Base-by-base conservation (phyloP, 345 rosid species). In the Ceriops tagal region DNA sequence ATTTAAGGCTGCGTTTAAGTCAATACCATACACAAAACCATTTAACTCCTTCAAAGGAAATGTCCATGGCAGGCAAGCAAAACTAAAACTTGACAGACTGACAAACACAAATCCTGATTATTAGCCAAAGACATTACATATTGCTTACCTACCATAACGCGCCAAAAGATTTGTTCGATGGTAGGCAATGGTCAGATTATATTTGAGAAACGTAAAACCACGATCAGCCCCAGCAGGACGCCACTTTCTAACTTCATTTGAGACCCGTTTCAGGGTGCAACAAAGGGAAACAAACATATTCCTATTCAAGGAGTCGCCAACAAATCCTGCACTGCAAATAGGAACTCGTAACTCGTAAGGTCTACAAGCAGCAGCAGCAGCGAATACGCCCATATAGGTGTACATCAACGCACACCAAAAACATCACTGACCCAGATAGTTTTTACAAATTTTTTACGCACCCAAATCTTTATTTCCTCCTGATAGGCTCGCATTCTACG, bases 91-190 rank as follows among this genome's bases (percentile, higher is more conserved):
- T n/a, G 49, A 32, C 56, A 6, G 27, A 28, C 0, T 18, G 8
- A 16, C 13, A 55, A 18, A 53, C 18, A 8, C 10, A 35, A 57
- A 13, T 18, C 49, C 5, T 31, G 20, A 70, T 32, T 9, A 61
- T 34, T 18, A 62, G 15, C 9, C 64, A 49, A 20, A 39, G n/a
- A 60, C 49, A 43, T 11, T 43, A 74, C 18, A 39, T 20, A 49
- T 58, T 86, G 84, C 96, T 87, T 88, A 95, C 99, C 99, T 95
- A 88, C 90, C 92, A 64, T 95, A 90, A 46, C 86, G 96, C 5
- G 86, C 96, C 83, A 92, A 76, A 22, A 95, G 96, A 85, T 90
- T 95, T 1, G 99, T 95, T 66, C 96, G 83, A 72, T 95, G 99
- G 71, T 95, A 95, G 0, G 99, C 92, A 76, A 95, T 83, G 21